Evolutionary conservation across 2,329 filamentous ascomycete species (phyloP).

Genomic region (Pseudogymnoascus verrucosus): DNA sequence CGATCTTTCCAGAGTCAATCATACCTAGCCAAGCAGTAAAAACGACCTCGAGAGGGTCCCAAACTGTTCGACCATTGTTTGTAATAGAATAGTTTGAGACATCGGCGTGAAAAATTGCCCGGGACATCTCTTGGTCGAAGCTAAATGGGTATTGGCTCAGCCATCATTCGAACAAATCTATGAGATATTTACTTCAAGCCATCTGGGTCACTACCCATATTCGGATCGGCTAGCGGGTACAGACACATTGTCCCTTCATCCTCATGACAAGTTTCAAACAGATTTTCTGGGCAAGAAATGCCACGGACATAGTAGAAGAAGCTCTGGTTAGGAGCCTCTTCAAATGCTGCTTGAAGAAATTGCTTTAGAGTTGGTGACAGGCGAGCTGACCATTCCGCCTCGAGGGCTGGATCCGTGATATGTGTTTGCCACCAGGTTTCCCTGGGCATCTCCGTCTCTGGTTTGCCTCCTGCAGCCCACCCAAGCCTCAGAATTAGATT

Average conservation of each 20-base stretch:
- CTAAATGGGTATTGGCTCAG: conserved; percentile 10
- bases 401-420: no score
- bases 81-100: conserved; percentile 3
- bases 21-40: conserved; percentile 17
- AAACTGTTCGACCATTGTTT: conserved; percentile 16
- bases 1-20: conserved; percentile 15
- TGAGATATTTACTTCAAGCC: conserved; percentile 5
- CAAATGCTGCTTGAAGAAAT: no score
- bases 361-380: no score
- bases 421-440: no score
- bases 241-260: conserved; percentile 12
- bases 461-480: no score
- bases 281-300: background rate
- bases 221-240: conserved; percentile 12
- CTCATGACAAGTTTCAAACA: conserved; percentile 11
- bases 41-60: conserved; percentile 19
- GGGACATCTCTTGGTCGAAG: conserved; percentile 14
- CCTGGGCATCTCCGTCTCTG: no score
- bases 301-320: no score
- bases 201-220: conserved; percentile 12
- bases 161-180: background rate
- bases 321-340: no score
- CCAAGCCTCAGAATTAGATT: no score
- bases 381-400: no score
- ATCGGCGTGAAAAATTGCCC: conserved; percentile 16